These are phyloP conservation scores for Neofusicoccum laricinum DNA, from an alignment of 2,329 filamentous ascomycete species.

Conservation along the genomic window DNA sequence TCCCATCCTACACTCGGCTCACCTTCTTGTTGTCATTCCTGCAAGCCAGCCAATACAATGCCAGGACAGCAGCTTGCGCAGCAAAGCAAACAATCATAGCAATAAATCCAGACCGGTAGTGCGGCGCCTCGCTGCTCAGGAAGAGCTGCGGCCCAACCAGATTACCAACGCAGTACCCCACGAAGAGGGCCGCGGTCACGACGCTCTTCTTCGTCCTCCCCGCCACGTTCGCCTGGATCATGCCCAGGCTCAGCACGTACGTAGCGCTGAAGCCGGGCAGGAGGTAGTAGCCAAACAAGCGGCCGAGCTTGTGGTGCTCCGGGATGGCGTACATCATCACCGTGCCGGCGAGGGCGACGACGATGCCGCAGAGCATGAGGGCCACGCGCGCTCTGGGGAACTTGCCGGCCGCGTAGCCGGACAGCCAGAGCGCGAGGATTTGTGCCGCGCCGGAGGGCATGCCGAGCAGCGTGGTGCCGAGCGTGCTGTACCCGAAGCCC, in stretches of 20 bases:
- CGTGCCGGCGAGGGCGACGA: neutral
- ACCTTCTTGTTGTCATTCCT: constrained; percentile 12
- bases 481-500: constrained; percentile 13
- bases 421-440: constrained; percentile 14
- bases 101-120: neutral
- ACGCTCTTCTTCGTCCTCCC: constrained; percentile 32
- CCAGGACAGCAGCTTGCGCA: neutral
- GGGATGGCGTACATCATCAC: constrained; percentile 13
- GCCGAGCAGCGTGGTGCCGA: constrained; percentile 13
- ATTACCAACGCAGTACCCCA: constrained; percentile 10
- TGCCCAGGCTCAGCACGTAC: neutral
- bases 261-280: constrained; percentile 2
- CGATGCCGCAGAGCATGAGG: neutral
- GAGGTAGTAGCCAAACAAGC: constrained; percentile 3
- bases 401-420: neutral
- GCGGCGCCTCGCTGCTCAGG: neutral
- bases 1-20: neutral
- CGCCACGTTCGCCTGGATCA: constrained; percentile 25
- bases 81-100: constrained; percentile 17
- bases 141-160: constrained; percentile 15
- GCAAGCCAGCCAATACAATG: constrained; percentile 11
- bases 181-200: neutral
- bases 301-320: neutral
- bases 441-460: constrained; percentile 21
- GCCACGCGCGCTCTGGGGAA: neutral